A percentile compares a stretch with the other conserved stretches of the same genome.
Evolutionary conservation across 176 grass and related monocot species (phyloP).

Genomic region (bread wheat (Triticum aestivum)): IWGSC_CS_RefSeq_v2.1 NC_057810.1:530148175-530148674

Average conservation of each 20-base stretch:
- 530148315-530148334: background rate
- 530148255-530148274: background rate
- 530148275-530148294: background rate
- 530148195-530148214: background rate
- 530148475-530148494: background rate
- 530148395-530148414: background rate
- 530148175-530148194: background rate
- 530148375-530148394: background rate
- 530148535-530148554: background rate
- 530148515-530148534: background rate
- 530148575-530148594: background rate
- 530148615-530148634: too few relatives aligned
- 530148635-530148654: constrained; percentile 1
- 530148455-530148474: background rate
- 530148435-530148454: background rate
- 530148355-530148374: background rate
- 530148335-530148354: background rate
- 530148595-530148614: background rate
- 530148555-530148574: background rate
- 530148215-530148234: background rate
- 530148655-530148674: background rate
- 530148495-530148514: background rate
- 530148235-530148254: background rate
- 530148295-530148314: background rate
- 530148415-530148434: background rate